Percentiles rank a stretch among this genome's conserved stretches.
phyloP scores from a whole-genome alignment of 129 eudicot genomes.

The Ambrosia artemisiifolia region DNA sequence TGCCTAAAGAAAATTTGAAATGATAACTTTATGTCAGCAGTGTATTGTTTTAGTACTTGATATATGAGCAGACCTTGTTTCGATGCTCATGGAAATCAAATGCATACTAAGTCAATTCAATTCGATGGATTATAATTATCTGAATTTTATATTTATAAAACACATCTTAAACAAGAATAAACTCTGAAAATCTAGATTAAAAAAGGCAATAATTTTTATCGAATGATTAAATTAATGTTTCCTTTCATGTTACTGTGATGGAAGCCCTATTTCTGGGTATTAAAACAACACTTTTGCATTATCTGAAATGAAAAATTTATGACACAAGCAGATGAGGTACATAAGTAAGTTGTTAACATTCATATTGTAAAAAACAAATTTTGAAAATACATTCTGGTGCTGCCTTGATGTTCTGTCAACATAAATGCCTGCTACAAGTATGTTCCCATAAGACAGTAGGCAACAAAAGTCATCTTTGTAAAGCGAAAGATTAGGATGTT shows the following conservation, averaged over 20 bases:
- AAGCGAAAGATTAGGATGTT: not conserved
- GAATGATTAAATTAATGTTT: not conserved
- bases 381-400: not conserved
- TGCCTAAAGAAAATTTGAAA: not conserved
- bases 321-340: not conserved
- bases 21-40: not conserved
- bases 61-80: not conserved
- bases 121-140: not conserved
- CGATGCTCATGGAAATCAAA: not conserved
- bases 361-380: not conserved
- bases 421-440: too few species aligned
- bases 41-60: not conserved
- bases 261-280: not conserved
- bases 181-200: not conserved
- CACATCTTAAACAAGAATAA: conserved; percentile 4
- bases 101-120: not conserved
- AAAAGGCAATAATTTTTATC: not conserved
- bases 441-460: too few species aligned
- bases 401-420: not conserved
- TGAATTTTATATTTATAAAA: not conserved
- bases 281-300: not conserved
- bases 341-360: not conserved
- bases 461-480: not conserved
- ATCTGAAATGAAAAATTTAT: not conserved
- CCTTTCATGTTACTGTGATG: not conserved